Evolutionary conservation across 2,329 filamentous ascomycete genomes (phyloP).

Genomic region (Xylariaceae sp.): DNA sequence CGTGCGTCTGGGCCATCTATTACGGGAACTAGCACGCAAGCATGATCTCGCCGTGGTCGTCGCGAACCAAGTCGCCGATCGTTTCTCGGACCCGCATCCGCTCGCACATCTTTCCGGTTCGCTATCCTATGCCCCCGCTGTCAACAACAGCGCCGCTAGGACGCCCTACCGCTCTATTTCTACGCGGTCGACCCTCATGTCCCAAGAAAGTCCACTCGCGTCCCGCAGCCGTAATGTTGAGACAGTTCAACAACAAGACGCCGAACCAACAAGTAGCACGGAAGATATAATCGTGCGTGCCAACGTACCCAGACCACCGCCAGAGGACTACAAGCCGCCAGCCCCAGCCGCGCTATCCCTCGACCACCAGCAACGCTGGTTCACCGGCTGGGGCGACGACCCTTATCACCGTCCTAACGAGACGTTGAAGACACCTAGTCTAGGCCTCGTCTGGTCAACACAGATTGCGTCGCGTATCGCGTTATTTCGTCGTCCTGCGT

Average conservation of each 20-base stretch:
- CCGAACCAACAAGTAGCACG: constrained; percentile 38
- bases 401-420: constrained; percentile 34
- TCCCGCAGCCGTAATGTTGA: constrained; percentile 36
- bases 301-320: constrained; percentile 32
- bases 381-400: constrained; percentile 88
- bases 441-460: constrained; percentile 87
- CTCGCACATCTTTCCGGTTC: not conserved
- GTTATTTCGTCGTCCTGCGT: constrained; percentile 61
- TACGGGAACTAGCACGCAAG: constrained; percentile 69
- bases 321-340: constrained; percentile 29
- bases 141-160: constrained; percentile 14
- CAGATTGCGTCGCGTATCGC: constrained; percentile 80
- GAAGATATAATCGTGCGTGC: constrained; percentile 33
- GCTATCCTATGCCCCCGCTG: constrained; percentile 13
- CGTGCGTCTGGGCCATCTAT: constrained; percentile 65
- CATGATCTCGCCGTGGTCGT: constrained; percentile 80
- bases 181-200: constrained; percentile 6
- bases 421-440: constrained; percentile 70
- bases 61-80: constrained; percentile 91
- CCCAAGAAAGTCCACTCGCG: constrained; percentile 47
- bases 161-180: not conserved
- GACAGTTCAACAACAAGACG: constrained; percentile 18
- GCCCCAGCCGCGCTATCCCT: constrained; percentile 57
- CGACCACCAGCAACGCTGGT: constrained; percentile 89
- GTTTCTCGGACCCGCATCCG: constrained; percentile 46